A percentile compares a stretch with the other conserved stretches of the same genome.
These are phyloP conservation scores for Cyclotella choctawhatcheeana DNA, from an alignment of 108 stramenopile species.

Conservation along the genomic window DNA sequence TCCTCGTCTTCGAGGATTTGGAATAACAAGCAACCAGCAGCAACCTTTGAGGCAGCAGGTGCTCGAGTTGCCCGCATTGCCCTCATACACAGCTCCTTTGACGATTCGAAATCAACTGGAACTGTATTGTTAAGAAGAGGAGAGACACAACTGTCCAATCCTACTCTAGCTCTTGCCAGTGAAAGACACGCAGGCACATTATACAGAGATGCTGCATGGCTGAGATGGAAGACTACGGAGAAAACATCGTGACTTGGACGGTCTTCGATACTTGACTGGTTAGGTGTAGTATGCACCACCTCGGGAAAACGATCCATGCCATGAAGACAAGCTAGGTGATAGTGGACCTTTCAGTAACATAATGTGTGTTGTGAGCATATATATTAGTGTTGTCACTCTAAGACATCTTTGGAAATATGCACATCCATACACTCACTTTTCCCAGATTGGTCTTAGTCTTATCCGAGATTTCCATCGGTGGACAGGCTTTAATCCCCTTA, in stretches of 20 bases:
- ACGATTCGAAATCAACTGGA: conserved; percentile 68
- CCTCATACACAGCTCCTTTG: conserved; percentile 64
- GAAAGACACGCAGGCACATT: conserved; percentile 69
- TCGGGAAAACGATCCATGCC: conserved; percentile 75
- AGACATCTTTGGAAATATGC: no score
- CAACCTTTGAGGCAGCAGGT: conserved; percentile 56
- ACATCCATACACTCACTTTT: conserved; percentile 32
- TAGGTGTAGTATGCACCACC: conserved; percentile 38
- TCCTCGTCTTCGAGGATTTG: conserved; percentile 72
- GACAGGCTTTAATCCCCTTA: no score
- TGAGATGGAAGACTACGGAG: conserved; percentile 75
- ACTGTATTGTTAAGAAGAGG: conserved; percentile 55
- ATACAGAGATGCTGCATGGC: conserved; percentile 62
- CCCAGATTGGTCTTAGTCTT: conserved; percentile 66
- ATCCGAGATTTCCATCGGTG: conserved; percentile 60
- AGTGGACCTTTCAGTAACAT: no score
- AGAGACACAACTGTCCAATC: conserved; percentile 65
- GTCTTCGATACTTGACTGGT: conserved; percentile 27
- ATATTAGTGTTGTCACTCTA: no score
- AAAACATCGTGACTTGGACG: conserved; percentile 61
- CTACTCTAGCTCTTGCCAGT: conserved; percentile 64
- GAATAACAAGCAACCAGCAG: conserved; percentile 74
- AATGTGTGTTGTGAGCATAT: no score
- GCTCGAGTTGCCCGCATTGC: conserved; percentile 51
- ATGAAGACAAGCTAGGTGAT: conserved; percentile 74